Evolutionary conservation across 2,329 filamentous ascomycete genomes (phyloP), one percentile per base, ranked within the genome.

Genomic region (Lizonia empirigonia): DNA sequence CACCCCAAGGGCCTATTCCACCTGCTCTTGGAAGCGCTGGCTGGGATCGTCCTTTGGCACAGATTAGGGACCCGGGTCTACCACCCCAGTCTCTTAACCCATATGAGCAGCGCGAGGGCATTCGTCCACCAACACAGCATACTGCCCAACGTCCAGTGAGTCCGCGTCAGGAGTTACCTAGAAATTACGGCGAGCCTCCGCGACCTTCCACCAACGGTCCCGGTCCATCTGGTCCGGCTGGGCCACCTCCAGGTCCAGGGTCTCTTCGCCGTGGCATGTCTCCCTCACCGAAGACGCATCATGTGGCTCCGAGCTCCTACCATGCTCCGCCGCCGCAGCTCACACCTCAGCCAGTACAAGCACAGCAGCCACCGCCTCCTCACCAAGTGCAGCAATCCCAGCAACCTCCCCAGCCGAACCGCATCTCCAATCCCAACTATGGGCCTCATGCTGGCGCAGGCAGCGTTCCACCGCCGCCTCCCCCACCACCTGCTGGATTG

Each of bases 1-100:
- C 83, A 30, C 86, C 85, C 50, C 82, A 81, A 53, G 86, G 86
- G 26, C 86, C 86, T 48, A 82, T 86, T 15, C 83, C 82, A 19
- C 81, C 84, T 54, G 74, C 80, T 40, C 61, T 78, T 24, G 71
- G 71, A 34, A 80, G 80, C 55, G 74, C 77, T 51, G 83, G 84
- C 60, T 86, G 83, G 82, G 82, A 81, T 59, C 80, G 83, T 44
- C 68, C 69, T 29, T 82, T 95, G 55, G 90, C 89, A 53, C 91
- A 94, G 58, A 86, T 96, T 55, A 92, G 82, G 53, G 81, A 82
- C 39, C 79, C 80, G 18, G 80, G 79, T 44, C 77, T 77, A 54
- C 79, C 88, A 34, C 87, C 88, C 36, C 88, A 91, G 70, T 87
- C 88, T 30, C 80, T 87, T 20, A 93, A 94, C 64, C 89, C 89